Conservation (phyloP, 768 basidiomycete genomes). For the Leccinum variicolor region DNA sequence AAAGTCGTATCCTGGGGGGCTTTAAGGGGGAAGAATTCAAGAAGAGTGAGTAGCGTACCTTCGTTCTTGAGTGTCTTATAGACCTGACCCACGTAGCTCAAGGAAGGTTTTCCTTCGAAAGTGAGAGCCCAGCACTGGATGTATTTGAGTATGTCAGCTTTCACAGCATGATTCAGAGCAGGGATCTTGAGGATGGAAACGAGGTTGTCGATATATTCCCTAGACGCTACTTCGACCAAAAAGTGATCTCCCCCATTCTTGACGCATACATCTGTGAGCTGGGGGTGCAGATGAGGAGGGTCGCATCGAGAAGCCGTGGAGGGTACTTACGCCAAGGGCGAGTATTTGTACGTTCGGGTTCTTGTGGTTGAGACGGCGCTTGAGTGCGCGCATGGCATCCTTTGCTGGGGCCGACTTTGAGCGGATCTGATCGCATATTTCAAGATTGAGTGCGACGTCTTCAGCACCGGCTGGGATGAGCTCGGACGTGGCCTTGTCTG, state of each 20-base stretch:
- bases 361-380: slow-evolving; percentile 84
- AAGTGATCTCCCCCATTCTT: slow-evolving; percentile 98
- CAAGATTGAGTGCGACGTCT: slow-evolving; percentile 90
- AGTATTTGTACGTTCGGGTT: slow-evolving; percentile 94
- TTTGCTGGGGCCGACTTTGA: slow-evolving; percentile 84
- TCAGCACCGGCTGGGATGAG: slow-evolving; percentile 77
- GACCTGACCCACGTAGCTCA: slow-evolving; percentile 74
- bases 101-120: slow-evolving; percentile 74
- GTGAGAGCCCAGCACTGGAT: slow-evolving; percentile 95
- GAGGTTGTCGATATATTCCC: slow-evolving; percentile 93
- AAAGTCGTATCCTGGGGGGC: slow-evolving; percentile 66
- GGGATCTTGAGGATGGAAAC: slow-evolving; percentile 84
- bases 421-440: slow-evolving; percentile 96
- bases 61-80: slow-evolving; percentile 75
- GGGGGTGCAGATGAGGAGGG: slow-evolving; percentile 6
- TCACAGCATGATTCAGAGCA: slow-evolving; percentile 75
- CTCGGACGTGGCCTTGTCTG: slow-evolving; percentile 95
- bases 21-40: neutral
- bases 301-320: neutral
- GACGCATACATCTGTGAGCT: slow-evolving; percentile 89
- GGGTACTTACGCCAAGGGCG: slow-evolving; percentile 68
- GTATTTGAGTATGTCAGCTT: slow-evolving; percentile 67
- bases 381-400: slow-evolving; percentile 85
- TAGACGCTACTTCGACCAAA: slow-evolving; percentile 74
- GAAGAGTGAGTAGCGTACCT: slow-evolving; percentile 45